Conservation (phyloP, 768 basidiomycete genomes). For the Termitomyces sp. region DNA sequence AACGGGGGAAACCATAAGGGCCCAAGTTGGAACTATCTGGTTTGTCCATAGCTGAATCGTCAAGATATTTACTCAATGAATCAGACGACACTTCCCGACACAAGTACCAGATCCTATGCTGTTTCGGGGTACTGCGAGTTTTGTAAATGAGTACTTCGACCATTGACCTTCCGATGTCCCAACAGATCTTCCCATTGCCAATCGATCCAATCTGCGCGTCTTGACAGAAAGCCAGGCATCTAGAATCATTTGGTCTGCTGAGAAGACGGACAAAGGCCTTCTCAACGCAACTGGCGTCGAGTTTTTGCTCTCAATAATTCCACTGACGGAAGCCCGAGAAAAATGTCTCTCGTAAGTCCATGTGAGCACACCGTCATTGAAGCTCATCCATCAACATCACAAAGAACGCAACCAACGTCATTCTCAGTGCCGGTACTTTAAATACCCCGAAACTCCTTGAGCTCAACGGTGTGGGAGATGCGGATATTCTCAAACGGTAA, state of each 20-base stretch:
- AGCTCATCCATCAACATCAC: neutral
- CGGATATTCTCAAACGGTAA: slow-evolving; percentile 1
- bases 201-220: slow-evolving; percentile 7
- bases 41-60: neutral
- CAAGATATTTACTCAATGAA: neutral
- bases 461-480: slow-evolving; percentile 9
- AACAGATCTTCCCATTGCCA: slow-evolving; percentile 7
- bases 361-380: neutral
- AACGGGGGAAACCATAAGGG: slow-evolving; percentile 11
- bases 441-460: slow-evolving; percentile 13
- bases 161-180: neutral
- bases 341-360: neutral
- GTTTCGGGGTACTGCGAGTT: slow-evolving; percentile 11
- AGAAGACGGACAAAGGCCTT: neutral
- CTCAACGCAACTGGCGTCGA: slow-evolving; percentile 7
- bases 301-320: slow-evolving; percentile 1
- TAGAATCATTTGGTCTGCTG: slow-evolving; percentile 4
- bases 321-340: neutral
- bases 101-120: slow-evolving; percentile 11
- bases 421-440: slow-evolving; percentile 9
- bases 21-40: slow-evolving; percentile 10
- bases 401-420: slow-evolving; percentile 2
- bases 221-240: slow-evolving; percentile 8
- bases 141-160: neutral
- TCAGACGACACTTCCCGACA: slow-evolving; percentile 7